Evolutionary conservation across 306 rosid genomes (phyloP), one percentile per base, ranked within the genome.

Genomic region (Pueraria montana): DNA sequence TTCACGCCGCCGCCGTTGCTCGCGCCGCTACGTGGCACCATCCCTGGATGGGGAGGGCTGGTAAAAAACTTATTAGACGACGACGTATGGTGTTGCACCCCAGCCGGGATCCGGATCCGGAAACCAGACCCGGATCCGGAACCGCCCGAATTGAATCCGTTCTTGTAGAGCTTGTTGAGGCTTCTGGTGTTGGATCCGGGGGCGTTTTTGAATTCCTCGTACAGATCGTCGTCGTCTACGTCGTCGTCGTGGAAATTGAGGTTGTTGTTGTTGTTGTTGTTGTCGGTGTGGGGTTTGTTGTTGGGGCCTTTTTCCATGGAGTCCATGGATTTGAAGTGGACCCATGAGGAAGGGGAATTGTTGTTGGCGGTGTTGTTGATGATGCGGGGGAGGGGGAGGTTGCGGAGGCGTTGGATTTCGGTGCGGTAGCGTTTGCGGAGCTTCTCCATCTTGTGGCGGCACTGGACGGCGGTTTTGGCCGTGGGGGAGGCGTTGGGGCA

Each of bases 381-480:
- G 61, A 92, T 87, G 4, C 92, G 77, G 1, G 94, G 76, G 21
- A 92, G 70, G 0, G 98, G 98, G 80, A 89, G 78, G 24, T 92
- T 85, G 27, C 92, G 58, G 6, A 94, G 94, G 0, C 94, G 88
- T 79, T 92, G 97, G 77, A 93, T 85, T 90, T 95, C 98, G n/a
- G 98, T 91, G 1, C 98, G 93, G 83, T 95, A 95, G 21, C 97
- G 94, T 67, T 95, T 95, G 0, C 98, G 87, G 3, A 95, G 95
- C 23, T 95, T 95, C 85, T 93, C 98, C 98, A 95, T 95, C 80
- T 95, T 95, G 70, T 95, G 98, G 21, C 97, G 98, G 80, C 98
- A 95, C 92, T 93, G 98, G 2, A 95, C 97, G 85, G 98, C 97
- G 23, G 98, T 93, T 73, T 95, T 95, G 0, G 95, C 64, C 1